Evolutionary conservation across 805 yeast species (phyloP).

Genomic region (Zygosaccharomyces gambellarensis): DNA sequence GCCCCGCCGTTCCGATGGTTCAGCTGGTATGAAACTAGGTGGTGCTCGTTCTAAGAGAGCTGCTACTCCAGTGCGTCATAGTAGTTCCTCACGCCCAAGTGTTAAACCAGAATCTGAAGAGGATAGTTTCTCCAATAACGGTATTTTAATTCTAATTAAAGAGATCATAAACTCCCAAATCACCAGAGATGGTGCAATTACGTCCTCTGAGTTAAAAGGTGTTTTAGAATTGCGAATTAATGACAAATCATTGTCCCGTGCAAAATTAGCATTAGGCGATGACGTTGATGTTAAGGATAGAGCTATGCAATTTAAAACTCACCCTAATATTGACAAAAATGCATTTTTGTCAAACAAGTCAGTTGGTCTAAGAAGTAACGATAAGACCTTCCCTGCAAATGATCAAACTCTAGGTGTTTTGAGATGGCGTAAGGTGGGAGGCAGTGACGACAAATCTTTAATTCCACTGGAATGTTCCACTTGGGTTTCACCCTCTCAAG

Average conservation of each 20-base stretch:
- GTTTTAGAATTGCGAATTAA: constrained; percentile 84
- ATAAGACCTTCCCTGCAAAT: constrained; percentile 83
- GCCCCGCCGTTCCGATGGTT: constrained; percentile 12
- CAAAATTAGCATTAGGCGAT: constrained; percentile 55
- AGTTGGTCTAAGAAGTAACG: constrained; percentile 70
- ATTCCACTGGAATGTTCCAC: constrained; percentile 73
- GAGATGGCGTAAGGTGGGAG: constrained; percentile 80
- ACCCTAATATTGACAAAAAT: constrained; percentile 88
- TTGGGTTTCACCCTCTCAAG: constrained; percentile 69
- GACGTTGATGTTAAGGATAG: constrained; percentile 43
- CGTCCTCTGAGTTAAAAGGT: constrained; percentile 78
- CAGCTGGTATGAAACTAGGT: constrained; percentile 30
- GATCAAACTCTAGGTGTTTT: constrained; percentile 87
- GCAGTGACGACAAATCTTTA: constrained; percentile 47
- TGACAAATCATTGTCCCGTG: constrained; percentile 62
- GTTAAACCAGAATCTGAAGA: constrained; percentile 19
- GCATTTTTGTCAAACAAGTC: constrained; percentile 53
- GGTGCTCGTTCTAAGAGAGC: constrained; percentile 11
- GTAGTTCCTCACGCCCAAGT: constrained; percentile 7
- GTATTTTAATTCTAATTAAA: constrained; percentile 69
- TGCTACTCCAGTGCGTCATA: constrained; percentile 10
- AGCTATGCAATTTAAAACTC: constrained; percentile 74
- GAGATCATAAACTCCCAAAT: constrained; percentile 77
- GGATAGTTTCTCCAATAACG: constrained; percentile 51
- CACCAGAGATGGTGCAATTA: constrained; percentile 74